Evolutionary conservation across 164 flowering plant species (phyloP), one percentile per base, ranked within the genome.

Genomic region (Amborella trichopoda): DNA sequence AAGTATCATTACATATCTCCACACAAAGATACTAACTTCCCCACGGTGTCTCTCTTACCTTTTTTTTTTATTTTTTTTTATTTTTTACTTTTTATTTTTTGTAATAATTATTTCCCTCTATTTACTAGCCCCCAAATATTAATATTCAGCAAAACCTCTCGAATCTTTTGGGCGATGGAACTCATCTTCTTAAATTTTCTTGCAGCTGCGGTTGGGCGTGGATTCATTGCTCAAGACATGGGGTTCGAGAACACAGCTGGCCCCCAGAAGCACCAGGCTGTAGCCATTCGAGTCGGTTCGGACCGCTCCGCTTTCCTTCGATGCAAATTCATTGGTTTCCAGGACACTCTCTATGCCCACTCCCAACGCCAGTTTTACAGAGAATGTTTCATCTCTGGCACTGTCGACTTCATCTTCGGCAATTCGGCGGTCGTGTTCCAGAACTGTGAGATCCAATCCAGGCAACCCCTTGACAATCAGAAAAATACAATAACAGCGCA

Each of bases 341-440:
- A 83, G 24, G 96, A 87, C 77, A 87, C 94, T 0, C 78, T 87
- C 28, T 87, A 87, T 59, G 65, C 80, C 0, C 85, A 83, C 56
- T 74, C 91, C 36, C 69, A 74, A 60, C 71, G 94, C 0, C 96
- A 88, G 44, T 88, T 88, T 67, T 88, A 77, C 70, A 62, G 82
- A 0, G 80, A 81, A 0, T 83, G 96, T 48, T 59, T 65, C 52
- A 68, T 83, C 36, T 65, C 67, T 0, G 96, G 96, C 16, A 83
- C 96, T 10, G 53, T 88, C 27, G 90, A 87, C 56, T 87, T 87
- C 77, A 81, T 87, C 5, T 87, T 87, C 42, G 96, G 94, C 5
- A 73, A 75, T 27, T 73, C 88, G 0, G 88, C 85, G 0, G 87
- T 63, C 4, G 74, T 83, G 5, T 63, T 81, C 59, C 94, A 84